Percentiles rank a stretch among this genome's conserved stretches.
These are phyloP conservation scores for Ilyonectria sp. DNA, from an alignment of 2,329 filamentous ascomycete genomes.

Conservation along the genomic window DNA sequence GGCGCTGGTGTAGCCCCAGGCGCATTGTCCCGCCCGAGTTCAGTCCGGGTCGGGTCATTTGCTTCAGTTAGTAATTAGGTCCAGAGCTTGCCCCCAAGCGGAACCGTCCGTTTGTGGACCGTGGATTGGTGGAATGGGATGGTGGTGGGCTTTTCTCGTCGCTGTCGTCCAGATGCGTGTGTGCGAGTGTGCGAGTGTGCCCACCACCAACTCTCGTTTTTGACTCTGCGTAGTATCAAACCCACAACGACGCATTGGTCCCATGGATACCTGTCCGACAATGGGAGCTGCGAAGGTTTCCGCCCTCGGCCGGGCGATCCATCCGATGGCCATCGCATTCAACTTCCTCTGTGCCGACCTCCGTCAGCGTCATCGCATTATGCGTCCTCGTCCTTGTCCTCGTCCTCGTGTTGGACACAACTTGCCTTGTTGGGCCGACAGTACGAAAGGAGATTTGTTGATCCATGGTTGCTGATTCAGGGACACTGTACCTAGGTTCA, in stretches of 20 bases:
- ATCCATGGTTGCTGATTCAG: constrained; percentile 27
- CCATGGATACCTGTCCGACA: constrained; percentile 25
- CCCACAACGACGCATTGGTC: constrained; percentile 32
- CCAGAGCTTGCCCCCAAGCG: constrained; percentile 37
- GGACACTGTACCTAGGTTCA: constrained; percentile 10
- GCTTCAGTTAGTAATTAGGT: constrained; percentile 13
- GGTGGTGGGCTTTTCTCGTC: constrained; percentile 30
- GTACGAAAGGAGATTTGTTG: constrained; percentile 8
- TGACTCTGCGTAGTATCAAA: constrained; percentile 19
- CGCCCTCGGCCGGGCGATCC: constrained; percentile 37
- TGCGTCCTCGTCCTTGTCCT: neutral
- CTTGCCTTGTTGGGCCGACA: neutral
- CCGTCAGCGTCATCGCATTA: neutral
- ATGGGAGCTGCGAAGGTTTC: constrained; percentile 35
- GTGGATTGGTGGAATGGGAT: constrained; percentile 13
- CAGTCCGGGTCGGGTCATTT: neutral
- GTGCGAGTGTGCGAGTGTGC: constrained; percentile 11
- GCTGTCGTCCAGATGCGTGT: constrained; percentile 14
- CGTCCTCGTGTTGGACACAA: neutral
- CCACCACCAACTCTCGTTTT: constrained; percentile 16
- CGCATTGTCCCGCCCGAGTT: constrained; percentile 24
- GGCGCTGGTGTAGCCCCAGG: constrained; percentile 4
- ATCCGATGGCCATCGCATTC: constrained; percentile 7
- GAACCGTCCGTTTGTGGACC: constrained; percentile 28
- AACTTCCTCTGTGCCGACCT: neutral